Percentiles rank a stretch among this genome's conserved stretches.
Evolutionary conservation across 2,329 filamentous ascomycete species (phyloP).

Genomic region (Aureobasidium sp.): DNA sequence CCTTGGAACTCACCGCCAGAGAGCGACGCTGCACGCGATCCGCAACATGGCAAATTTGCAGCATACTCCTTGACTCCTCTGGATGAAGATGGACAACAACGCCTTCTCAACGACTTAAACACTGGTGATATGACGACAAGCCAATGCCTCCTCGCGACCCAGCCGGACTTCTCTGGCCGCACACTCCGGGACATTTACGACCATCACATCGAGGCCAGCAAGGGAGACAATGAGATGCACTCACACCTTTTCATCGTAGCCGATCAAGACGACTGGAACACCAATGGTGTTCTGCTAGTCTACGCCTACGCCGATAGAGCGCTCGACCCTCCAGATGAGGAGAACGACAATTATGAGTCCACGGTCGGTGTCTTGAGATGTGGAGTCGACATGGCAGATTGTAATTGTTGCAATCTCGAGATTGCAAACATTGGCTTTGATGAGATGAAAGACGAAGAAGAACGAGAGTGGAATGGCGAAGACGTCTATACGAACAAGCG

Average conservation of each 20-base stretch:
- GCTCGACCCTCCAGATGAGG: not conserved
- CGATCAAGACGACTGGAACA: not conserved
- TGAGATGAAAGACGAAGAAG: not conserved
- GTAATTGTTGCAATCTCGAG: not conserved
- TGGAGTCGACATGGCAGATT: not conserved
- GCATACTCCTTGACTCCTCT: not conserved
- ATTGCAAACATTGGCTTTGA: not conserved
- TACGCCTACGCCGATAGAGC: not conserved
- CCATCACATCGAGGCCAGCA: not conserved
- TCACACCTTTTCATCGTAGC: constrained; percentile 8
- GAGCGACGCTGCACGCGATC: not conserved
- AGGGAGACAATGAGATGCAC: constrained; percentile 1
- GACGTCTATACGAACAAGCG: not conserved
- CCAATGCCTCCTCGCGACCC: not conserved
- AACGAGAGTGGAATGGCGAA: not conserved
- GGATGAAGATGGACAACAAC: not conserved
- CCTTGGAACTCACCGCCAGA: not conserved
- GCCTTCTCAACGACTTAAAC: not conserved
- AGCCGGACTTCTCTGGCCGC: constrained; percentile 1
- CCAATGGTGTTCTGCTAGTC: not conserved
- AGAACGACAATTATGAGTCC: not conserved
- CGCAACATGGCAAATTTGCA: not conserved
- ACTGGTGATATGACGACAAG: not conserved
- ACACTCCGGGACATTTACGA: constrained; percentile 10
- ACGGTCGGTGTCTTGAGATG: not conserved